These are phyloP conservation scores for Saccharata proteae DNA, from an alignment of 2,329 filamentous ascomycete species.

Conservation along the genomic window DNA sequence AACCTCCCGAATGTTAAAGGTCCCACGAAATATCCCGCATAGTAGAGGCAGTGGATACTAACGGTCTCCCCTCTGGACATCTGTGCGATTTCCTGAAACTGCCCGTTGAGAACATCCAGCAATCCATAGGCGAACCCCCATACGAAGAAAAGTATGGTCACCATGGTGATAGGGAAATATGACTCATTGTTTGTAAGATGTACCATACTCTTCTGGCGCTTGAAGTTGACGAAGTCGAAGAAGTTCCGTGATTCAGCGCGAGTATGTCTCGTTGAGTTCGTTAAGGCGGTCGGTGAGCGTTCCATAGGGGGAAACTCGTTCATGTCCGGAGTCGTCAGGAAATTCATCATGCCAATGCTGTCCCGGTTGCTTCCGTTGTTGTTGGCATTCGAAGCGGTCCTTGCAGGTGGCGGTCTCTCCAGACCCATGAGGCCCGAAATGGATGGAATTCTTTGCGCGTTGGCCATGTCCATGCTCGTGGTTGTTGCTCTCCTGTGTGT, in stretches of 20 bases:
- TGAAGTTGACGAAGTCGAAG: conserved; percentile 68
- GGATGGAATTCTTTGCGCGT: conserved; percentile 3
- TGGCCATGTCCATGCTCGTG: conserved; percentile 10
- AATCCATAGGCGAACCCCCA: conserved; percentile 90
- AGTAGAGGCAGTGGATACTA: conserved; percentile 59
- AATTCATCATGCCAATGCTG: conserved; percentile 38
- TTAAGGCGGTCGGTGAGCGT: conserved; percentile 20
- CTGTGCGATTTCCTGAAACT: conserved; percentile 50
- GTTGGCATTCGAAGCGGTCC: conserved; percentile 8
- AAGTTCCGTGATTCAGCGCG: conserved; percentile 37
- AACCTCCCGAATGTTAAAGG: conserved; percentile 53
- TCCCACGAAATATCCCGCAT: conserved; percentile 57
- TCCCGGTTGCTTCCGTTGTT: too few relatives aligned
- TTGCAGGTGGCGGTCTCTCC: conserved; percentile 15
- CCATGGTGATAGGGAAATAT: conserved; percentile 58
- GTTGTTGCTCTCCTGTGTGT: conserved; percentile 18
- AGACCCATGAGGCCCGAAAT: conserved; percentile 16
- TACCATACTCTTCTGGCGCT: conserved; percentile 53
- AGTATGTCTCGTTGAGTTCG: conserved; percentile 26
- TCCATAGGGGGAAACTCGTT: conserved; percentile 21
- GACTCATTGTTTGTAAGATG: conserved; percentile 51
- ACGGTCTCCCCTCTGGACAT: conserved; percentile 52
- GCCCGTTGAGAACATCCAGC: conserved; percentile 66
- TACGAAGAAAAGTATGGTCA: conserved; percentile 72
- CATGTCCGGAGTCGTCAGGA: conserved; percentile 39